Evolutionary conservation across 2,329 filamentous ascomycete genomes (phyloP), one percentile per base, ranked within the genome.

Genomic region (Cercospora zeina): DNA sequence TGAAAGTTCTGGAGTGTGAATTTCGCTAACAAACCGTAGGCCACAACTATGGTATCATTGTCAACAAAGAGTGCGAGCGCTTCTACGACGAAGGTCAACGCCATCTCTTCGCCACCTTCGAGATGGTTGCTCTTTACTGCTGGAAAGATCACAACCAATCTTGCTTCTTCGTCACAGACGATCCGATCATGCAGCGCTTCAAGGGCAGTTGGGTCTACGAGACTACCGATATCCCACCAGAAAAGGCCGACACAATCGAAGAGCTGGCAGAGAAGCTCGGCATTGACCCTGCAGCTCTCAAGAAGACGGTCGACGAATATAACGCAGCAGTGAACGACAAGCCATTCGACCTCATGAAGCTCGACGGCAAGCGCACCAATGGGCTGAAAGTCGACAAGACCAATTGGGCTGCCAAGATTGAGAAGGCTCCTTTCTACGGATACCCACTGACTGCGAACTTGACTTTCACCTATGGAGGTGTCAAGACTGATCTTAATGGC

Each of bases 71-170:
- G 9, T 77, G 71, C 66, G 71, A 77, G 53, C 73, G 93, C 1
- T 97, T 97, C 77, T 97, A 97, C 79, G 93, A 97, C 72, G 93
- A 97, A 76, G 97, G 93, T 82, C 96, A 97, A 80, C 85, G 93
- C 69, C 85, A 78, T 62, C 74, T 79, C 13, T 79, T 79, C 62
- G 76, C 77, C 5, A 78, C 77, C 1, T 79, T 78, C 63, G 76
- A 79, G 65, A 76, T 77, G 74, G 76, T 77, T 36, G 76, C 76
- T 3, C 70, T 77, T 5, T 71, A 78, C 61, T 73, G 74, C 49
- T 78, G 76, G 76, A 68, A 73, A 50, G 73, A 78, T 56, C 76
- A 79, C 31, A 74, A 79, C 59, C 72, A 76, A 61, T 76, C 75
- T 53, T 77, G 74, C 50, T 78, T 74, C 68, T 78, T 78, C 67